phyloP scores from a whole-genome alignment of 2,329 filamentous ascomycete genomes.

The Tolypocladium cylindrosporum region DNA sequence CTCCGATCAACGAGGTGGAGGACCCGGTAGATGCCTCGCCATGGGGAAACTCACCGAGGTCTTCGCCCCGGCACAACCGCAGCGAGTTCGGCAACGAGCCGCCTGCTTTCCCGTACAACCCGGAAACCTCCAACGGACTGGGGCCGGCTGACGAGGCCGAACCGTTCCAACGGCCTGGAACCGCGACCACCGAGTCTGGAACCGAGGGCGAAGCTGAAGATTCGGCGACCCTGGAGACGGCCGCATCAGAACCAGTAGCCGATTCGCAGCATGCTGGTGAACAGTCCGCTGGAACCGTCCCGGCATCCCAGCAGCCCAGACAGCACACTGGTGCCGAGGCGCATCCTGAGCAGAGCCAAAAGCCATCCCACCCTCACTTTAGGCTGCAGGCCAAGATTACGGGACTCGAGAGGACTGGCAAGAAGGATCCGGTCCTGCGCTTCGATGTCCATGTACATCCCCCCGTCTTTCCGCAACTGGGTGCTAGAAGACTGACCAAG shows the following conservation, averaged over 20 bases:
- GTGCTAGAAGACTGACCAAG: background rate
- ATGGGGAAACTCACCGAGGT: constrained; percentile 44
- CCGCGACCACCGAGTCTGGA: constrained; percentile 35
- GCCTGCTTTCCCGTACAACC: constrained; percentile 33
- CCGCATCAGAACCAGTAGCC: constrained; percentile 4
- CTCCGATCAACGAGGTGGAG: constrained; percentile 44
- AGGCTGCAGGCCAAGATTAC: constrained; percentile 94
- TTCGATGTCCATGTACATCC: constrained; percentile 85
- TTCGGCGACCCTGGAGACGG: constrained; percentile 14
- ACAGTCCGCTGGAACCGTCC: background rate
- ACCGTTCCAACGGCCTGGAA: constrained; percentile 34
- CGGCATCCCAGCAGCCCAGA: constrained; percentile 17
- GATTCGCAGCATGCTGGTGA: constrained; percentile 8
- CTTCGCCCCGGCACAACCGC: constrained; percentile 37
- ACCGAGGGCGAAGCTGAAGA: constrained; percentile 29
- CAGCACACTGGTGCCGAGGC: constrained; percentile 8
- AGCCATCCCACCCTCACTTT: constrained; percentile 60
- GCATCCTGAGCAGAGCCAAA: constrained; percentile 28
- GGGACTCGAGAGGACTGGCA: constrained; percentile 80
- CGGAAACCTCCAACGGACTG: constrained; percentile 33
- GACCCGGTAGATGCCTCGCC: constrained; percentile 42
- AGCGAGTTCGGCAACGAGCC: constrained; percentile 32
- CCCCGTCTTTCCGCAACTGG: background rate
- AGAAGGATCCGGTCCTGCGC: constrained; percentile 88
- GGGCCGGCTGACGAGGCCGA: constrained; percentile 25